Percentiles rank a stretch among this genome's conserved stretches.
phyloP scores from a whole-genome alignment of 208 protist species.

The Crithidia bombi region DNA sequence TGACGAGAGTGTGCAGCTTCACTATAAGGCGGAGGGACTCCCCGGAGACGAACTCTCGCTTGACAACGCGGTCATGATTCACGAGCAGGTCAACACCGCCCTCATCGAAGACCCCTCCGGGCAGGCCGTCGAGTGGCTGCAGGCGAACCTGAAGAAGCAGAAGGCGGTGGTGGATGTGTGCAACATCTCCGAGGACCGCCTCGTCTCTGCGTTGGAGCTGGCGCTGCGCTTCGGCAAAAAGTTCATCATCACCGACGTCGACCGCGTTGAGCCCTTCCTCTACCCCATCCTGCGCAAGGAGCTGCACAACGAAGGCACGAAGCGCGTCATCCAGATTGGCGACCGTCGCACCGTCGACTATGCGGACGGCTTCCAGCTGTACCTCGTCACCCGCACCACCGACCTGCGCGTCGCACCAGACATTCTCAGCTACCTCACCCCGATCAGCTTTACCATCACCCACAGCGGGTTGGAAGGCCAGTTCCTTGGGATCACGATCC shows the following conservation, averaged over 20 bases:
- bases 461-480: conserved; percentile 97
- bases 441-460: conserved; percentile 98
- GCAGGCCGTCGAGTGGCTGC: conserved; percentile 94
- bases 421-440: conserved; percentile 90
- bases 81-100: conserved; percentile 88
- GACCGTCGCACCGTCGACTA: conserved; percentile 97
- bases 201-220: conserved; percentile 96
- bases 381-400: conserved; percentile 93
- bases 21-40: conserved; percentile 96
- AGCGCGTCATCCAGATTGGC: conserved; percentile 95
- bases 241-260: conserved; percentile 96
- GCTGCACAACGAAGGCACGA: conserved; percentile 89
- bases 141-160: conserved; percentile 79
- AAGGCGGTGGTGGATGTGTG: conserved; percentile 86
- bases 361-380: conserved; percentile 96
- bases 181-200: conserved; percentile 92
- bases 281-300: conserved; percentile 96
- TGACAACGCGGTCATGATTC: conserved; percentile 98
- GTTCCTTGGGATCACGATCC: conserved; percentile 96
- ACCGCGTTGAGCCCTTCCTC: conserved; percentile 96
- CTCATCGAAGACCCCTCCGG: conserved; percentile 97
- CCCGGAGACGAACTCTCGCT: conserved; percentile 96
- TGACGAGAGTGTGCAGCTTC: conserved; percentile 94
- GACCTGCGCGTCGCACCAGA: conserved; percentile 92
- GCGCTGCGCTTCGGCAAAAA: conserved; percentile 98